phyloP scores from a whole-genome alignment of 169 alveolate species.

The Toxoplasma gondii region DNA sequence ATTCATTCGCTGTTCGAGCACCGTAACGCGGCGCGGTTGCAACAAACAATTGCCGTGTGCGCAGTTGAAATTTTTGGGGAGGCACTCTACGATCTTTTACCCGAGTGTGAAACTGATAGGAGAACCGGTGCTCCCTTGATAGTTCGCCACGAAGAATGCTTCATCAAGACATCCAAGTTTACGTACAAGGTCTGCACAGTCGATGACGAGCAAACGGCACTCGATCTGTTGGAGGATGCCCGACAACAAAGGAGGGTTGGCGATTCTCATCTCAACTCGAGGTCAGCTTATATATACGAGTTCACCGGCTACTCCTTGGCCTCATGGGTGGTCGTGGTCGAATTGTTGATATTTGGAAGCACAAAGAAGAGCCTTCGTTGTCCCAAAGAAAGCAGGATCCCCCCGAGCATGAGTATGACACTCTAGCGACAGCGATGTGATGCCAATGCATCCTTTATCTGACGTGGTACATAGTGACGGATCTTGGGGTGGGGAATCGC shows the following conservation, averaged over 20 bases:
- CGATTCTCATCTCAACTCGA: constrained; percentile 6
- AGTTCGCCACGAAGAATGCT: constrained; percentile 34
- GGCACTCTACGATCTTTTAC: constrained; percentile 20
- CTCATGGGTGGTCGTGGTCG: too few relatives aligned
- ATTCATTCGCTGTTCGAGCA: constrained; percentile 16
- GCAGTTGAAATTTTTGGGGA: constrained; percentile 41
- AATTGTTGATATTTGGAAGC: too few relatives aligned
- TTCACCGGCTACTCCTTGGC: not conserved
- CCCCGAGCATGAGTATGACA: too few relatives aligned
- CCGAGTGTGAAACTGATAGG: not conserved
- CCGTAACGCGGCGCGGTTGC: not conserved
- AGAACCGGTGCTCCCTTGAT: not conserved
- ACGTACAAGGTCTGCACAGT: constrained; percentile 4
- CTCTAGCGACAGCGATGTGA: too few relatives aligned
- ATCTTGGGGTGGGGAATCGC: too few relatives aligned
- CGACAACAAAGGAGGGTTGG: constrained; percentile 44
- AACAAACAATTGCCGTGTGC: constrained; percentile 14
- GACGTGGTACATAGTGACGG: too few relatives aligned
- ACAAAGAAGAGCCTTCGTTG: too few relatives aligned
- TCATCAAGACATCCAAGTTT: constrained; percentile 33
- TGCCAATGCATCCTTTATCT: too few relatives aligned
- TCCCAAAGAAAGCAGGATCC: too few relatives aligned
- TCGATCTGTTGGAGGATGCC: constrained; percentile 34
- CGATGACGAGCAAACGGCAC: not conserved
- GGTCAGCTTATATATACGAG: not conserved